Evolutionary conservation across 2,329 filamentous ascomycete species (phyloP), one percentile per base, ranked within the genome.

Genomic region (Huntiella decipiens): DNA sequence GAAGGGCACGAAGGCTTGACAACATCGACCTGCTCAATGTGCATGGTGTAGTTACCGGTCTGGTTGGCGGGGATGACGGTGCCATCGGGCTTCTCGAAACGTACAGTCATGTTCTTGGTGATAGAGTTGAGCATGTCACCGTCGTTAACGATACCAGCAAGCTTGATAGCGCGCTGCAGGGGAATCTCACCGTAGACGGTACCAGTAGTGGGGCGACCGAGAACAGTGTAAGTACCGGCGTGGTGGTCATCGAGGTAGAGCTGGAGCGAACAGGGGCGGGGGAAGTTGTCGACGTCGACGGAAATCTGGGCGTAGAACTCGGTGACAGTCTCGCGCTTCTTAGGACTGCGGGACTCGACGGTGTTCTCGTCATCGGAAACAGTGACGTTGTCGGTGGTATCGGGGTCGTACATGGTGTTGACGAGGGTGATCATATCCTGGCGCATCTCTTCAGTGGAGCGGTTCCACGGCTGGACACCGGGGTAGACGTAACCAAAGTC

Each of bases 81-180:
- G 12, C 50, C 50, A 13, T 52, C 39, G 34, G 48, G 50, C 43
- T 48, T 33, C 34, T 44, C 40, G 15, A 44, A 48, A 19, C 58
- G 54, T 17, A 63, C 53, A 41, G 56, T 50, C 13, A 64, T 51
- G 3, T 53, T 52, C 12, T 46, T 46, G 31, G 40, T 38, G 13
- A 47, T 43, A 7, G 36, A 12, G 7, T 31, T 19, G 4, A 47
- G 31, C 45, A 46, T 50, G 15, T 46, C 43, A 38, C 6, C 11
- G 10, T 17, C 19, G 38, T 16, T 38, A n/a, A n/a, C 16, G 5
- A 48, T 54, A 32, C 77, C 77, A 1, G 74, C 77, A 2, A 66
- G 53, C 55, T 81, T 77, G 59, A 86, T 80, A 7, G 81, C 81
- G 53, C 78, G 75, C 50, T 64, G 61, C 43, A 68, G 60, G 41